These are phyloP conservation scores for Saksenaea vasiformis DNA, from an alignment of 371 early-diverging fungal species.

Conservation along the genomic window DNA sequence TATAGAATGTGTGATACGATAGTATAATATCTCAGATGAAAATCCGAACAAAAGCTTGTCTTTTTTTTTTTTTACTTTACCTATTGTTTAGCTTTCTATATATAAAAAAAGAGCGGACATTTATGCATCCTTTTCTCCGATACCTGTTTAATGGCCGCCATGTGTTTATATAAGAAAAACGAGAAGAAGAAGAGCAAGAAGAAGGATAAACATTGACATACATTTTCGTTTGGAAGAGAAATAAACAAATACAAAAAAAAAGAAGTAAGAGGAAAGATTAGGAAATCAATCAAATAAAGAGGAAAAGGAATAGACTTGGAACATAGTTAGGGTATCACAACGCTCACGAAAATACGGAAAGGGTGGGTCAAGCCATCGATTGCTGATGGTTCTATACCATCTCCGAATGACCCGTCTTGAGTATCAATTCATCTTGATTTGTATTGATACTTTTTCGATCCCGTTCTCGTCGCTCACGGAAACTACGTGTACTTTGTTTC, in stretches of 20 bases:
- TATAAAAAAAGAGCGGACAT: neutral
- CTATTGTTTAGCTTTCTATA: neutral
- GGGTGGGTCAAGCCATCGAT: neutral
- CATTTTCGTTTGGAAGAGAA: neutral
- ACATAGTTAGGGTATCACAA: slow-evolving; percentile 4
- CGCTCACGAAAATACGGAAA: neutral
- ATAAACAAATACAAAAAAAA: neutral
- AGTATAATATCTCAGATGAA: neutral
- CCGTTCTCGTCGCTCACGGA: slow-evolving; percentile 49
- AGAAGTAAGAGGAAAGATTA: neutral
- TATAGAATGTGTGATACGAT: neutral
- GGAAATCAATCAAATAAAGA: neutral
- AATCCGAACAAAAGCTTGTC: neutral
- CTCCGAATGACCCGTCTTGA: neutral
- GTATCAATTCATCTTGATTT: neutral
- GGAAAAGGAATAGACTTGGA: neutral
- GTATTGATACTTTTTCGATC: slow-evolving; percentile 38
- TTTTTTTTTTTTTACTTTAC: neutral
- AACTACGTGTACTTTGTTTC: slow-evolving; percentile 50
- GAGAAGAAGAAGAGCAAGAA: neutral
- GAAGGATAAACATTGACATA: neutral
- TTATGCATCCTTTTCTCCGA: neutral
- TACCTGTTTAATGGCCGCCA: neutral
- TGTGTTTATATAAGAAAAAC: neutral
- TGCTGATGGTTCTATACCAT: neutral